These are phyloP conservation scores for Boletus bicolor DNA, from an alignment of 768 basidiomycete species.

Conservation along the genomic window DNA sequence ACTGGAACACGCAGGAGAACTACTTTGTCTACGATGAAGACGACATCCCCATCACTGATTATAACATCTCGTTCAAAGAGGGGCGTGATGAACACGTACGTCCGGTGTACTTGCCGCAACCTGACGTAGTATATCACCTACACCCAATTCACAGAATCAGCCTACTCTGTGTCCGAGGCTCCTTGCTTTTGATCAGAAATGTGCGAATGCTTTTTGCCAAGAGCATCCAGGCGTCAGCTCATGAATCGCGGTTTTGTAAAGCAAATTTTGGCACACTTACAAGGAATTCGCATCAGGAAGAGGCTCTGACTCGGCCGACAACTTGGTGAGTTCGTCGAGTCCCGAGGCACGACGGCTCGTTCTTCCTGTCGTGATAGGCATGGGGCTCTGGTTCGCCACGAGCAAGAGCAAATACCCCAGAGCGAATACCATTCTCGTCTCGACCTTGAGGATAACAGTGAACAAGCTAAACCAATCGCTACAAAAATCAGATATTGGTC, in stretches of 20 bases:
- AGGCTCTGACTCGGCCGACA: slow-evolving; percentile 14
- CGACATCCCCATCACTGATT: slow-evolving; percentile 43
- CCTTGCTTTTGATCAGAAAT: slow-evolving; percentile 65
- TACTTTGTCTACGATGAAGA: slow-evolving; percentile 55
- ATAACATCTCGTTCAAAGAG: slow-evolving; percentile 67
- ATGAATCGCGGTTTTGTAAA: slow-evolving; percentile 25
- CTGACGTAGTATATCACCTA: background rate
- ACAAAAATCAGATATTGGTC: slow-evolving; percentile 46
- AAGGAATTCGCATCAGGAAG: slow-evolving; percentile 36
- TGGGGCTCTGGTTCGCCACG: slow-evolving; percentile 46
- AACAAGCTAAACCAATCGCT: slow-evolving; percentile 8
- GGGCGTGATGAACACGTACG: slow-evolving; percentile 49
- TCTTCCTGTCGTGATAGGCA: slow-evolving; percentile 37
- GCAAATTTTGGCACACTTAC: slow-evolving; percentile 66
- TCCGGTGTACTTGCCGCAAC: slow-evolving; percentile 4
- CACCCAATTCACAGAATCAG: slow-evolving; percentile 25
- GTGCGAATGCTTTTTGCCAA: slow-evolving; percentile 31
- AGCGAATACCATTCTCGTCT: slow-evolving; percentile 54
- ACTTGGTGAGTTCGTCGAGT: slow-evolving; percentile 17
- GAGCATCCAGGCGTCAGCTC: slow-evolving; percentile 3
- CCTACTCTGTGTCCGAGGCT: slow-evolving; percentile 57
- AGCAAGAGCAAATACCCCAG: slow-evolving; percentile 48
- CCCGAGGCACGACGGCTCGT: background rate
- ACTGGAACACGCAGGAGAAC: slow-evolving; percentile 78
- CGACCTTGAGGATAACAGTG: slow-evolving; percentile 25